Conservation (phyloP, 1,139 yeast genomes). For the Candida labiduridarum region DNA sequence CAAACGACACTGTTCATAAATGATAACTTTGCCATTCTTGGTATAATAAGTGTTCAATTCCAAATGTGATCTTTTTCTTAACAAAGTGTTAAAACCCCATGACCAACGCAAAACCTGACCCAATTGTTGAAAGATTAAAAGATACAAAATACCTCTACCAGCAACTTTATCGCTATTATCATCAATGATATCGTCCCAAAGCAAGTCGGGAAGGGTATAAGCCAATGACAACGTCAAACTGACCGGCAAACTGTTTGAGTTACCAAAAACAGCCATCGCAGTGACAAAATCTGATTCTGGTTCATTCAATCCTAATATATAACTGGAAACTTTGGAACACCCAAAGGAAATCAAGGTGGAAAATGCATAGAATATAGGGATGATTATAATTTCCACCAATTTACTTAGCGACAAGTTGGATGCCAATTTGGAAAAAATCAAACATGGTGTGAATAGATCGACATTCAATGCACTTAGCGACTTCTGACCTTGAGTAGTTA, state of each 20-base stretch:
- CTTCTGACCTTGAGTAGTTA: conserved; percentile 65
- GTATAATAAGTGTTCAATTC: conserved; percentile 40
- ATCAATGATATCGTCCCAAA: conserved; percentile 71
- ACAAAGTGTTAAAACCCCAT: conserved; percentile 83
- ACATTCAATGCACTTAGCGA: conserved; percentile 70
- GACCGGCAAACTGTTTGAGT: conserved; percentile 80
- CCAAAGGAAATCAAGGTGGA: conserved; percentile 63
- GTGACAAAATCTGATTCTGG: conserved; percentile 80
- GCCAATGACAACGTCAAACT: conserved; percentile 72
- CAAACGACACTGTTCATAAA: conserved; percentile 14
- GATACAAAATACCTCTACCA: conserved; percentile 75
- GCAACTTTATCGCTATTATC: conserved; percentile 75
- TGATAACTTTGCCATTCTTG: conserved; percentile 14
- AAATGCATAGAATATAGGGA: conserved; percentile 71
- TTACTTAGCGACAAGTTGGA: conserved; percentile 69
- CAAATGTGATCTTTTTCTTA: conserved; percentile 51
- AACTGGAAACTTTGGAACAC: conserved; percentile 54
- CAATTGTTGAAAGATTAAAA: conserved; percentile 79
- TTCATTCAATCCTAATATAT: conserved; percentile 51
- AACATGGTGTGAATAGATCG: conserved; percentile 81
- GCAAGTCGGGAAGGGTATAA: conserved; percentile 68
- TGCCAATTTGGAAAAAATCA: conserved; percentile 79
- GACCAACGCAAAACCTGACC: conserved; percentile 88
- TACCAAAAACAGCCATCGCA: conserved; percentile 89
- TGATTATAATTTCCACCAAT: conserved; percentile 67